Evolutionary conservation across 1,284 basidiomycete species (phyloP).

Genomic region (Malassezia cuniculi): DNA sequence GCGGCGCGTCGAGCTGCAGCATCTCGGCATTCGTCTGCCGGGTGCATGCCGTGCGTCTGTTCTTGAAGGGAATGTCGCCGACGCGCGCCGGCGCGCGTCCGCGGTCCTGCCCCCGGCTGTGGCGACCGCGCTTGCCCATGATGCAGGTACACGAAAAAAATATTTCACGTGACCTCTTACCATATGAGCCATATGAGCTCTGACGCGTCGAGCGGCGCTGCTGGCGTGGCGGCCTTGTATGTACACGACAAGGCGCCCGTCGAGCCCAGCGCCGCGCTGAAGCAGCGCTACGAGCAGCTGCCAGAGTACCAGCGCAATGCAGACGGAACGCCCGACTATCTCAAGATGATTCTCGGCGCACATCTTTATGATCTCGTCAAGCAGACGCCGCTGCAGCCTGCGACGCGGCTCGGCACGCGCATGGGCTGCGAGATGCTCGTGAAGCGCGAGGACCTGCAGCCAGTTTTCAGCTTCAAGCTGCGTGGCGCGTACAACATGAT

Average conservation of each 20-base stretch:
- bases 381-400: constrained; percentile 78
- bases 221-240: not conserved
- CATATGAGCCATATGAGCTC: not conserved
- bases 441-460: constrained; percentile 86
- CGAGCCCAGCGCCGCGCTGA: not conserved
- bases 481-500: constrained; percentile 98
- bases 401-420: constrained; percentile 69
- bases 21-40: constrained; percentile 12
- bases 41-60: constrained; percentile 7
- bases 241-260: not conserved
- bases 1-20: constrained; percentile 5
- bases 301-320: constrained; percentile 57
- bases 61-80: not conserved
- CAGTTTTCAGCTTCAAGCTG: constrained; percentile 92
- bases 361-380: constrained; percentile 88
- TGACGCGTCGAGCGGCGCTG: too few relatives aligned
- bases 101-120: not conserved
- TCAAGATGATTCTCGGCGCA: constrained; percentile 77
- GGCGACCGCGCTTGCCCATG: constrained; percentile 5
- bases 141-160: not conserved
- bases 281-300: constrained; percentile 54
- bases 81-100: not conserved
- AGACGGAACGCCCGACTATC: constrained; percentile 73
- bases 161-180: not conserved
- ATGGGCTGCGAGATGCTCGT: constrained; percentile 87